phyloP scores from a whole-genome alignment of 176 grass and related monocot genomes.

The maize (Zea mays) region Zm-B73-REFERENCE-NAM-5.0 NC_050101.1:8331001-8331500 shows the following conservation, averaged over 20 bases:
- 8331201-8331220: slow-evolving; percentile 30
- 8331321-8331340: background rate
- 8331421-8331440: too few relatives aligned
- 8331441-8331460: too few relatives aligned
- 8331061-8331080: background rate
- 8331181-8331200: too few relatives aligned
- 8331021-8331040: slow-evolving; percentile 50
- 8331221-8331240: slow-evolving; percentile 33
- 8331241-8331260: background rate
- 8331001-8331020: too few relatives aligned
- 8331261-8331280: too few relatives aligned
- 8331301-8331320: background rate
- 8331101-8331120: slow-evolving; percentile 18
- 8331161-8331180: background rate
- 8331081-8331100: slow-evolving; percentile 12
- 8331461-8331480: too few relatives aligned
- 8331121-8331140: slow-evolving; percentile 37
- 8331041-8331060: background rate
- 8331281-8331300: too few relatives aligned
- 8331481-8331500: background rate
- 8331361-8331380: background rate
- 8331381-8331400: background rate
- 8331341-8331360: background rate
- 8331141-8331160: background rate
- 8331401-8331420: too few relatives aligned